Conservation (phyloP, 2,329 filamentous ascomycete species). For the Penicillium digitatum region DNA sequence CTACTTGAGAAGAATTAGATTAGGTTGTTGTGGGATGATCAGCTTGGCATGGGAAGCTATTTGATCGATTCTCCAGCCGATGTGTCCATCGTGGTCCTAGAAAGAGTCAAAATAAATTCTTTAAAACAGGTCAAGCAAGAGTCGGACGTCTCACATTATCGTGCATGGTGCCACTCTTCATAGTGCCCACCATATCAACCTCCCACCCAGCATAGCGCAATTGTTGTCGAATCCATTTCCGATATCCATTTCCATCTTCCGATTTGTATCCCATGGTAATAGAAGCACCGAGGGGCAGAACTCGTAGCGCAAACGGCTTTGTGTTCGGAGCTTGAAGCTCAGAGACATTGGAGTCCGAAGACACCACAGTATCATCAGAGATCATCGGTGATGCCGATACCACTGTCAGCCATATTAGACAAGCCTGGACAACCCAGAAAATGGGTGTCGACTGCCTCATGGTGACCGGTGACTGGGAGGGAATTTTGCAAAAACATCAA, state of each 20-base stretch:
- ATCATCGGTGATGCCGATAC: not conserved
- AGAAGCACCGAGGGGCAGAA: constrained; percentile 36
- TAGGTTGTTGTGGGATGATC: constrained; percentile 19
- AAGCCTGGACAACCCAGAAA: constrained; percentile 6
- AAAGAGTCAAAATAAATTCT: not conserved
- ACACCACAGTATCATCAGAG: not conserved
- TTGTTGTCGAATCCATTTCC: constrained; percentile 34
- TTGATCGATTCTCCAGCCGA: constrained; percentile 23
- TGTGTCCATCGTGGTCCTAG: constrained; percentile 27
- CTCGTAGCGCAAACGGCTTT: constrained; percentile 11
- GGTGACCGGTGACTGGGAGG: not conserved
- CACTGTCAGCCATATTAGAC: constrained; percentile 5
- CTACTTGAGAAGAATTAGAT: constrained; percentile 30
- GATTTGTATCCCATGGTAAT: constrained; percentile 37
- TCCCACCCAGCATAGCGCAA: constrained; percentile 29
- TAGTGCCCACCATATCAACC: constrained; percentile 30
- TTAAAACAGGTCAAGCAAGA: not conserved
- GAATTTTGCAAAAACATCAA: not conserved
- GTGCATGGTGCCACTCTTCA: constrained; percentile 23
- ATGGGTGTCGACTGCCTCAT: constrained; percentile 6
- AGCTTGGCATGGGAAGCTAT: constrained; percentile 8
- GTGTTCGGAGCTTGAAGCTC: not conserved
- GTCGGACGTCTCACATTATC: constrained; percentile 20
- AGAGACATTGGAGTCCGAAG: not conserved
- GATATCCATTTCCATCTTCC: constrained; percentile 40